Conservation (phyloP, 2,329 filamentous ascomycete genomes). For the Anthostomella pinea region DNA sequence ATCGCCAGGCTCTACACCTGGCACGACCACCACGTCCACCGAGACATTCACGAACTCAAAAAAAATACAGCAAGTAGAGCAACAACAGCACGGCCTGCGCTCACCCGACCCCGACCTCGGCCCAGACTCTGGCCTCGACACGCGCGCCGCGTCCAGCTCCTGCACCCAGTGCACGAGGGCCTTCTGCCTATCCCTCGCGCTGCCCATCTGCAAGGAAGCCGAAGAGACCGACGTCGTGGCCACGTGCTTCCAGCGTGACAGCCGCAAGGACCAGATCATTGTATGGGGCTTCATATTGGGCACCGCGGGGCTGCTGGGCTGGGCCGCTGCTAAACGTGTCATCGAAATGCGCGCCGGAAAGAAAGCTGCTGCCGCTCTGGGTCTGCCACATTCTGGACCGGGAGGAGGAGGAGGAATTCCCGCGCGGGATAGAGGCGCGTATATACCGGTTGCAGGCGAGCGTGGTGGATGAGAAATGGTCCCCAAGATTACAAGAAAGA, state of each 20-base stretch:
- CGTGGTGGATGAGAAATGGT: conserved; percentile 1
- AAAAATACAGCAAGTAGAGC: no score
- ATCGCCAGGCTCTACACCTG: conserved; percentile 26
- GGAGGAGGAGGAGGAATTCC: no score
- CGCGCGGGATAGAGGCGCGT: conserved; percentile 23
- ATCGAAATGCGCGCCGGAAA: conserved; percentile 39
- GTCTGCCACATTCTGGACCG: conserved; percentile 8
- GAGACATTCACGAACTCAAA: no score
- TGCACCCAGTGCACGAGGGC: conserved; percentile 64
- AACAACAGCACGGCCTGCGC: conserved; percentile 22
- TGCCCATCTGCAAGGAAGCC: conserved; percentile 62
- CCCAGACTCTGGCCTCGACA: conserved; percentile 4
- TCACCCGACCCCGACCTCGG: conserved; percentile 11
- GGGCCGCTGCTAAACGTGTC: conserved; percentile 53
- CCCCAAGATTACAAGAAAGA: no score
- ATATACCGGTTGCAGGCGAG: conserved; percentile 24
- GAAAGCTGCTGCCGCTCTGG: conserved; percentile 15
- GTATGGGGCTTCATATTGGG: conserved; percentile 63
- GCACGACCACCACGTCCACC: conserved; percentile 12
- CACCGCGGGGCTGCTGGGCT: conserved; percentile 56
- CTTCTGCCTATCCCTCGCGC: conserved; percentile 58
- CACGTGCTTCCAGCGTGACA: conserved; percentile 65
- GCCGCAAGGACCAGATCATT: conserved; percentile 64
- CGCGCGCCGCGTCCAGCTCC: conserved; percentile 41
- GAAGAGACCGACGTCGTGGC: conserved; percentile 61